These are phyloP conservation scores for Pleurotus platypus DNA, from an alignment of 768 basidiomycete species.

Conservation along the genomic window DNA sequence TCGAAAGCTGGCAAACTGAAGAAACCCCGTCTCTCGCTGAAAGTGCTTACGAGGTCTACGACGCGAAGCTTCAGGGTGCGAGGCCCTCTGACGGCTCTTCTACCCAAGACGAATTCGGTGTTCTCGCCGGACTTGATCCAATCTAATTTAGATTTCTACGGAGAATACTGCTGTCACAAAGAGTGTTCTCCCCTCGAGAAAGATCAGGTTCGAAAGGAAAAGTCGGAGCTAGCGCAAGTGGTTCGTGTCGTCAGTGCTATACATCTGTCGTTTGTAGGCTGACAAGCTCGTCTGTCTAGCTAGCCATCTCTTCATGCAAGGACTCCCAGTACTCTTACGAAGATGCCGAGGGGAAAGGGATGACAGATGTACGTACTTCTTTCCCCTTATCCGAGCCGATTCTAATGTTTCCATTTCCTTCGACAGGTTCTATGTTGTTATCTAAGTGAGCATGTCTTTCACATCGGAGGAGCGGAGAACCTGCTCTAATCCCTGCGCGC, in stretches of 20 bases:
- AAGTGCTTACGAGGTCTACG: not conserved
- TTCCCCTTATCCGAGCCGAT: not conserved
- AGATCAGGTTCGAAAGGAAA: too few relatives aligned
- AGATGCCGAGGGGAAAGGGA: not conserved
- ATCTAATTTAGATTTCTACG: not conserved
- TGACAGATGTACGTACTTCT: not conserved
- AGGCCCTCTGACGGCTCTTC: too few relatives aligned
- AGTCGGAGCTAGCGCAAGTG: too few relatives aligned
- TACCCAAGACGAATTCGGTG: not conserved
- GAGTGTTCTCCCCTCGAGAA: not conserved
- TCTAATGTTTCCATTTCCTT: not conserved
- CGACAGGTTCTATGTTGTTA: not conserved
- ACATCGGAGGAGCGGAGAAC: not conserved
- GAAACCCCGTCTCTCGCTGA: not conserved
- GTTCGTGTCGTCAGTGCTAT: not conserved
- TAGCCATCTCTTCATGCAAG: constrained; percentile 2
- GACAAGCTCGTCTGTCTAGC: not conserved
- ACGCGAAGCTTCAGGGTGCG: too few relatives aligned
- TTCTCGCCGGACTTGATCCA: not conserved
- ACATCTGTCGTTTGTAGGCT: not conserved
- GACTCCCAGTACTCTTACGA: constrained; percentile 2
- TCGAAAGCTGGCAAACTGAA: not conserved
- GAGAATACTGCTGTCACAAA: not conserved
- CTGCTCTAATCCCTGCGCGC: not conserved
- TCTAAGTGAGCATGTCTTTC: not conserved